These are phyloP conservation scores for Kazachstania sp. DNA, from an alignment of 1,139 yeast species.

Conservation along the genomic window DNA sequence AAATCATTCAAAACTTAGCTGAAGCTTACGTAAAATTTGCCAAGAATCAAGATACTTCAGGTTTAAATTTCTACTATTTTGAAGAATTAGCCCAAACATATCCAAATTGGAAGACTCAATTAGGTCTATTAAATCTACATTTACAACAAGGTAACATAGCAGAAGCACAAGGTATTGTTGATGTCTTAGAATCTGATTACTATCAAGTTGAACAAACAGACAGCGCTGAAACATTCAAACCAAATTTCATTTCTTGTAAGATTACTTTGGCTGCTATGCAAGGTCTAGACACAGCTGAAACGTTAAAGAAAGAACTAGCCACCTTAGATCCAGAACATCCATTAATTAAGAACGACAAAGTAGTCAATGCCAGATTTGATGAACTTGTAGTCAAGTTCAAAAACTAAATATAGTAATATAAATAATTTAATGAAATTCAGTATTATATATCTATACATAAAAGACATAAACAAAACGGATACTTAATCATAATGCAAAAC, in stretches of 20 bases:
- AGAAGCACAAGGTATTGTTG: conserved; percentile 35
- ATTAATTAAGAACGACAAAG: conserved; percentile 38
- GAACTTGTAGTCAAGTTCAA: conserved; percentile 45
- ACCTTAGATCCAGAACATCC: conserved; percentile 40
- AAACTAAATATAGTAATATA: neutral
- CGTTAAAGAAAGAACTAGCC: conserved; percentile 38
- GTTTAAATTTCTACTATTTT: conserved; percentile 30
- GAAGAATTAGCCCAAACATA: conserved; percentile 31
- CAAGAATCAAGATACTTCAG: conserved; percentile 23
- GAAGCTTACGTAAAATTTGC: conserved; percentile 30
- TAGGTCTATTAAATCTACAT: conserved; percentile 34
- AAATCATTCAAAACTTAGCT: conserved; percentile 26
- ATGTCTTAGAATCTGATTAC: conserved; percentile 27
- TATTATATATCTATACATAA: neutral
- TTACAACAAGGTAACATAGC: conserved; percentile 36
- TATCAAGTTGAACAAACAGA: conserved; percentile 22
- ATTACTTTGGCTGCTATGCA: conserved; percentile 45
- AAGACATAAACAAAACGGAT: neutral
- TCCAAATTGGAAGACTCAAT: conserved; percentile 33
- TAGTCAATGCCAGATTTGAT: conserved; percentile 43
- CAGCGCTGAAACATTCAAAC: conserved; percentile 25
- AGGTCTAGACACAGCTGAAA: conserved; percentile 35
- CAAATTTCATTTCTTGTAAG: conserved; percentile 46
- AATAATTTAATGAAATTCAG: neutral
- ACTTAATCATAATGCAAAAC: too few species aligned